Evolutionary conservation across 495 filamentous ascomycete species (phyloP), one percentile per base, ranked within the genome.

Genomic region (Xylaria grammica): DNA sequence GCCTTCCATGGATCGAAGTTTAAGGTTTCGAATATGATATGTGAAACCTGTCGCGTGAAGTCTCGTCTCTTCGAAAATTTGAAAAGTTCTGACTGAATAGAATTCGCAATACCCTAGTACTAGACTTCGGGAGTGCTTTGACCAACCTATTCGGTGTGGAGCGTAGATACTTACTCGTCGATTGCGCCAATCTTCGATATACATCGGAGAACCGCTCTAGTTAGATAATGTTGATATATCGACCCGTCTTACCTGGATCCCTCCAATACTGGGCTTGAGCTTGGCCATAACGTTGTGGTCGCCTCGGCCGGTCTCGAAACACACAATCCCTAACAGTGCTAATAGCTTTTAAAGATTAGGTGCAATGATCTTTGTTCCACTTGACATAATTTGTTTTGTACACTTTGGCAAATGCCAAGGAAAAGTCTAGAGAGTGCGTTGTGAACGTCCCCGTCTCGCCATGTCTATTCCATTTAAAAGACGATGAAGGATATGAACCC

Each of bases 381-480:
- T 71, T 67, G 46, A 61, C 49, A 61, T 63, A 62, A 57, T 61
- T 65, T 59, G 58, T 65, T 74, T 75, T 73, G 63, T 75, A 75
- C 72, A 75, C 46, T 58, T 62, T 57, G 65, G 69, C 66, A 24
- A 55, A 60, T 54, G 62, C 66, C 71, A 68, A 60, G 53, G 49
- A 60, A 63, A 71, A 63, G 45, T 74, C 69, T 74, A 72, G 68
- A 69, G 65, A 66, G 66, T 65, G 69, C 63, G 65, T 66, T 64
- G 52, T 63, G 65, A 69, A 69, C 65, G 66, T 67, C 67, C 67
- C 67, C 66, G 66, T 60, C 60, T 68, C 68, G 66, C 65, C 69
- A 69, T 72, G 65, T 71, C 71, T 71, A 71, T 66, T 59, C 62
- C 56, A 58, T 55, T 65, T 57, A 44, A 60, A 52, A 46, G 54